Percentiles rank a stretch among this genome's conserved stretches.
These are phyloP conservation scores for Exophiala xenobiotica DNA, from an alignment of 2,329 filamentous ascomycete species.

Conservation along the genomic window DNA sequence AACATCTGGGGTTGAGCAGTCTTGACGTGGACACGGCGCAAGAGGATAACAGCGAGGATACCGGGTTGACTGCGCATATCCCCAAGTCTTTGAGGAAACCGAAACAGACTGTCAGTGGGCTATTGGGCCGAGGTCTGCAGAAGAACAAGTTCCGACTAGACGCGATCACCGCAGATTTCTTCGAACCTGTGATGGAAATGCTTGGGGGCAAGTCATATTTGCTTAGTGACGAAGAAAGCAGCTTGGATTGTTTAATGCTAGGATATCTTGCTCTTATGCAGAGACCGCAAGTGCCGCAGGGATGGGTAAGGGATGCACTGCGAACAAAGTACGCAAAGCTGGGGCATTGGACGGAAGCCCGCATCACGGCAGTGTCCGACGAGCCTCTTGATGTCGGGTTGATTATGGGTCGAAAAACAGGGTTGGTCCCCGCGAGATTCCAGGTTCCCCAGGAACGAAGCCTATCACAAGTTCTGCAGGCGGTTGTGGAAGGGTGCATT, in stretches of 20 bases:
- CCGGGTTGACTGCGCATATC: slow-evolving; percentile 37
- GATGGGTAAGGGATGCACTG: slow-evolving; percentile 62
- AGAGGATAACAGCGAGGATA: slow-evolving; percentile 38
- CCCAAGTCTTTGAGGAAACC: slow-evolving; percentile 54
- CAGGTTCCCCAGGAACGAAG: slow-evolving; percentile 16
- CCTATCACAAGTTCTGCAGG: slow-evolving; percentile 10
- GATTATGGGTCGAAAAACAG: slow-evolving; percentile 6
- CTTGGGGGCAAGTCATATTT: slow-evolving; percentile 58
- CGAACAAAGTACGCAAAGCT: slow-evolving; percentile 49
- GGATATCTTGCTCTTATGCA: slow-evolving; percentile 78
- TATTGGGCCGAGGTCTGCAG: slow-evolving; percentile 67
- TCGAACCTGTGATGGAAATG: slow-evolving; percentile 68
- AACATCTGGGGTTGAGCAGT: slow-evolving; percentile 66
- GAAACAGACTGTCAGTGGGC: slow-evolving; percentile 58
- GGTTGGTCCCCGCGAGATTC: not conserved
- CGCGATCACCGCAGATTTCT: slow-evolving; percentile 67
- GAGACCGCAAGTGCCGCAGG: slow-evolving; percentile 58
- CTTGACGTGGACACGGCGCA: slow-evolving; percentile 60
- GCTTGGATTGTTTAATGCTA: slow-evolving; percentile 75
- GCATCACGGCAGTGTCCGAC: slow-evolving; percentile 42
- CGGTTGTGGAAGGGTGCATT: slow-evolving; percentile 16
- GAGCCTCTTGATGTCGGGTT: slow-evolving; percentile 23
- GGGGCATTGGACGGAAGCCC: slow-evolving; percentile 45
- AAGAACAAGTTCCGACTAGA: slow-evolving; percentile 74
- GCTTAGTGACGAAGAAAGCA: slow-evolving; percentile 52